phyloP scores from a whole-genome alignment of 1,139 yeast genomes.

The Pichia sp. region DNA sequence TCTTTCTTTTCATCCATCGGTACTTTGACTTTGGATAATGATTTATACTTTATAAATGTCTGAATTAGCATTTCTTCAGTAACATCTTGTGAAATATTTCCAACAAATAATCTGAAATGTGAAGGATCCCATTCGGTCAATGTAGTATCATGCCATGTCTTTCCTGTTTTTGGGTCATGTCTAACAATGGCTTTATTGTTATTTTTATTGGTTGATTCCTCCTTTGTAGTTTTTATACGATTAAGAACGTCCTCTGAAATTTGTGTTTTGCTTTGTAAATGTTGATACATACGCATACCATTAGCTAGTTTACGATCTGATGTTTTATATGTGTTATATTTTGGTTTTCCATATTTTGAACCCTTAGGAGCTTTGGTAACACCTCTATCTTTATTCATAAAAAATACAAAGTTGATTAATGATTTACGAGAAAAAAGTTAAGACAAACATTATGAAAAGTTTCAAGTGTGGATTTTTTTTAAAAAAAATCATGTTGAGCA shows the following conservation, averaged over 20 bases:
- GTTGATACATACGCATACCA: conserved; percentile 33
- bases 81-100: conserved; percentile 66
- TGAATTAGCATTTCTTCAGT: conserved; percentile 45
- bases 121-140: conserved; percentile 35
- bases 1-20: conserved; percentile 37
- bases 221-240: background rate
- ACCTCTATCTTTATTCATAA: background rate
- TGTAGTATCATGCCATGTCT: conserved; percentile 43
- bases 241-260: conserved; percentile 6
- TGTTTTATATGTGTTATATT: conserved; percentile 32
- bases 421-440: background rate
- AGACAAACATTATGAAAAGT: background rate
- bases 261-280: conserved; percentile 29
- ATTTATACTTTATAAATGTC: conserved; percentile 47
- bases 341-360: conserved; percentile 12
- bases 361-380: background rate
- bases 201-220: background rate
- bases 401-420: background rate
- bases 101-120: conserved; percentile 71
- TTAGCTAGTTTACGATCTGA: conserved; percentile 51
- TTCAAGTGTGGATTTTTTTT: background rate
- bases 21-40: conserved; percentile 48
- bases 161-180: conserved; percentile 26
- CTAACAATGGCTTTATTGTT: conserved; percentile 15
- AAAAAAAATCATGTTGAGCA: background rate